A percentile compares a stretch with the other conserved stretches of the same genome.
Evolutionary conservation across 2,329 filamentous ascomycete species (phyloP).

Genomic region (Endothia cerciana): DNA sequence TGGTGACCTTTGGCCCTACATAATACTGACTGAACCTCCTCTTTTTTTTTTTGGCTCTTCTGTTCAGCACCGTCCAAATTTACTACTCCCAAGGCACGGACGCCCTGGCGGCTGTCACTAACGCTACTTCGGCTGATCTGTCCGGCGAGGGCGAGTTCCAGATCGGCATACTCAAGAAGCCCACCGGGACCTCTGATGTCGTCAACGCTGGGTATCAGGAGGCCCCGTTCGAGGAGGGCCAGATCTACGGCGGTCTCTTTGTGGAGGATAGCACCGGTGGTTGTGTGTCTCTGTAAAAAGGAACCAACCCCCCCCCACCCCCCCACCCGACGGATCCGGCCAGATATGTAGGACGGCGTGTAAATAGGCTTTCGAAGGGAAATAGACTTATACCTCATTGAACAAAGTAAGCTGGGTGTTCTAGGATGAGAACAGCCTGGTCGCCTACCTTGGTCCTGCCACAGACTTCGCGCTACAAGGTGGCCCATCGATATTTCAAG

Average conservation of each 20-base stretch:
- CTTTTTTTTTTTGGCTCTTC: background rate
- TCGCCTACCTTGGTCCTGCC: too few relatives aligned
- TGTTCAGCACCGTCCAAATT: conserved; percentile 55
- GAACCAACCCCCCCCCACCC: too few relatives aligned
- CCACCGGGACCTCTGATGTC: conserved; percentile 54
- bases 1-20: background rate
- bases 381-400: background rate
- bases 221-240: conserved; percentile 50
- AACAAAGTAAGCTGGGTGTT: too few relatives aligned
- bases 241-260: conserved; percentile 56
- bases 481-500: too few relatives aligned
- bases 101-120: conserved; percentile 52
- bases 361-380: too few relatives aligned
- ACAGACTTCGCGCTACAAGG: too few relatives aligned
- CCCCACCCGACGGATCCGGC: too few relatives aligned
- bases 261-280: conserved; percentile 49
- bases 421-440: too few relatives aligned
- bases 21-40: conserved; percentile 2
- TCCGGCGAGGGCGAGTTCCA: conserved; percentile 59
- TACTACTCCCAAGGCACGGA: conserved; percentile 57
- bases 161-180: conserved; percentile 63
- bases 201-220: conserved; percentile 55
- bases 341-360: too few relatives aligned
- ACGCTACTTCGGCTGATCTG: conserved; percentile 52
- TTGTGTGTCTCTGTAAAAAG: conserved; percentile 45